These are phyloP conservation scores for Apiotrichum gracile DNA, from an alignment of 1,284 basidiomycete genomes.

Conservation along the genomic window DNA sequence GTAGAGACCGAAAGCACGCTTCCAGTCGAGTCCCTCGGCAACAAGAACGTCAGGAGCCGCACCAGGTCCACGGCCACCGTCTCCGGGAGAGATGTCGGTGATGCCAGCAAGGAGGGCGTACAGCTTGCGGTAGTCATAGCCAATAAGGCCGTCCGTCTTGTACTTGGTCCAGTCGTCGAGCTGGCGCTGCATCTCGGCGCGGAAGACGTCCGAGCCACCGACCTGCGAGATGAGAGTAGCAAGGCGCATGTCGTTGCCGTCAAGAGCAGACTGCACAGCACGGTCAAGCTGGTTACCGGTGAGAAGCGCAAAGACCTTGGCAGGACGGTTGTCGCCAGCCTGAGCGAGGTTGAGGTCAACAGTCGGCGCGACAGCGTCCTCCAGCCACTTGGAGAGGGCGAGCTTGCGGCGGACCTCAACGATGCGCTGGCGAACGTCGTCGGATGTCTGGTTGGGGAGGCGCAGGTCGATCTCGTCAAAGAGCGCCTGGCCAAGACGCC, in stretches of 20 bases:
- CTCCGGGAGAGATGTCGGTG: slow-evolving; percentile 59
- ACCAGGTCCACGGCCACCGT: slow-evolving; percentile 54
- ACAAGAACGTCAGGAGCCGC: slow-evolving; percentile 62
- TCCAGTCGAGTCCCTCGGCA: slow-evolving; percentile 88
- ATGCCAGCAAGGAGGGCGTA: slow-evolving; percentile 83
- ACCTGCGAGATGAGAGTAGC: slow-evolving; percentile 88
- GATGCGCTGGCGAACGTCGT: slow-evolving; percentile 51
- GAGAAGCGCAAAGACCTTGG: slow-evolving; percentile 67
- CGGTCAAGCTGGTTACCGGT: slow-evolving; percentile 82
- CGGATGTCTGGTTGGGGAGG: slow-evolving; percentile 56
- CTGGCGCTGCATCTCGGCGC: slow-evolving; percentile 70
- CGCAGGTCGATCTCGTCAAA: slow-evolving; percentile 74
- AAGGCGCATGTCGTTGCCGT: slow-evolving; percentile 73
- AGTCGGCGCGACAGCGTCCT: slow-evolving; percentile 62
- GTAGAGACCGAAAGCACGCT: slow-evolving; percentile 81
- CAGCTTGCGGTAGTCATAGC: slow-evolving; percentile 64
- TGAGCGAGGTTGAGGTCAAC: slow-evolving; percentile 71
- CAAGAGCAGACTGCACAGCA: slow-evolving; percentile 70
- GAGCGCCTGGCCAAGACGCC: slow-evolving; percentile 80
- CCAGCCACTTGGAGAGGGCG: slow-evolving; percentile 79
- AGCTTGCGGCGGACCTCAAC: slow-evolving; percentile 65
- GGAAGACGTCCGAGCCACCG: slow-evolving; percentile 71
- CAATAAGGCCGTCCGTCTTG: slow-evolving; percentile 66
- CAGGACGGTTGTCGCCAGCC: slow-evolving; percentile 49
- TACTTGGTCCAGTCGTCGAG: slow-evolving; percentile 78